phyloP scores from a whole-genome alignment of 768 basidiomycete genomes.

The Tremella yokohamensis region DNA sequence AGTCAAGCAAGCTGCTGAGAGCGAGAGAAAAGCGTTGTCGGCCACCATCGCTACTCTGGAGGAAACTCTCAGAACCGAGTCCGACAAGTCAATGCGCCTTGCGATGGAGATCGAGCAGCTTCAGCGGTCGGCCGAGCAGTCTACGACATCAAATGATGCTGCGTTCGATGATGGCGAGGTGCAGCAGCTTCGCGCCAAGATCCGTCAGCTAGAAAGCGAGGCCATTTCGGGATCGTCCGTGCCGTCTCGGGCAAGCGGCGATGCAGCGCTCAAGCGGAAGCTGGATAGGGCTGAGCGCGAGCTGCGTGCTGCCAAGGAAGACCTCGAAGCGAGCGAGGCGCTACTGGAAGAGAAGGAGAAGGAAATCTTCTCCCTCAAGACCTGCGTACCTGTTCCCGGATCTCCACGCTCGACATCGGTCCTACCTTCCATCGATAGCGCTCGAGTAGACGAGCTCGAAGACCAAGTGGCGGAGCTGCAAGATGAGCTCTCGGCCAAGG shows the following conservation, averaged over 20 bases:
- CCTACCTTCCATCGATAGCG: neutral
- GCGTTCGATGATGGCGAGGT: neutral
- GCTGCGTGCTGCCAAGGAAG: slow-evolving; percentile 4
- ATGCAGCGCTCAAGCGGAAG: slow-evolving; percentile 1
- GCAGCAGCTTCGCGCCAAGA: slow-evolving; percentile 13
- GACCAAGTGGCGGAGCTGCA: neutral
- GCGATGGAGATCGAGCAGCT: slow-evolving; percentile 6
- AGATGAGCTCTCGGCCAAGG: neutral
- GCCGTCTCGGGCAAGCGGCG: neutral
- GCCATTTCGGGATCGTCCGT: neutral
- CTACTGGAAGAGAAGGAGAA: slow-evolving; percentile 10
- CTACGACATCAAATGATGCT: neutral
- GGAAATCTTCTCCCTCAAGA: slow-evolving; percentile 8
- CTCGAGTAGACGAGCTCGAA: neutral
- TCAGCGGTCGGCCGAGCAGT: neutral
- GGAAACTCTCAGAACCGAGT: slow-evolving; percentile 20
- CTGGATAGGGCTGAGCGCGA: slow-evolving; percentile 5
- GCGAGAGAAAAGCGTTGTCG: slow-evolving; percentile 24
- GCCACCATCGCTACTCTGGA: slow-evolving; percentile 23
- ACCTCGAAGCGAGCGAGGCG: slow-evolving; percentile 5
- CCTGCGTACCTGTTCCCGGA: neutral
- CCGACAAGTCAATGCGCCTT: slow-evolving; percentile 15
- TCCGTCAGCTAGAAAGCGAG: slow-evolving; percentile 9
- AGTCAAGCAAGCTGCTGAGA: slow-evolving; percentile 30
- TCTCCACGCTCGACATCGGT: neutral